Conservation (phyloP, 164 flowering plant species). For the Dillenia turbinata region DNA sequence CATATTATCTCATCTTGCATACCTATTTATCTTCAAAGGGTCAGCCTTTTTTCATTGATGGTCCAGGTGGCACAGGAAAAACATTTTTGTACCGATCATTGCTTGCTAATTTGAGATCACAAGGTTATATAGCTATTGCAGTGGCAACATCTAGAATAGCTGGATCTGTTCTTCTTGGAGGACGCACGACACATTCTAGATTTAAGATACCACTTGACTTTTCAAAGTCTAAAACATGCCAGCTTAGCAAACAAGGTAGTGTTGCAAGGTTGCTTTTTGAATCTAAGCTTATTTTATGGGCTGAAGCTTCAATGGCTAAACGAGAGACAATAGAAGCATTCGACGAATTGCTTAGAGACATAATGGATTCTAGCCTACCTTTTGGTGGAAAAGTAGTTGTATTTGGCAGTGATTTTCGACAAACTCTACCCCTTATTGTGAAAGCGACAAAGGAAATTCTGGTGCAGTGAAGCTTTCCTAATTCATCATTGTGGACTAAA, state of each 20-base stretch:
- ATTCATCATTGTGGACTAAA: not conserved
- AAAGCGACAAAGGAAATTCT: not conserved
- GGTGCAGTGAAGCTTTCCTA: not conserved
- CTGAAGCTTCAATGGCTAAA: constrained; percentile 13
- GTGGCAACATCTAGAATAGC: constrained; percentile 8
- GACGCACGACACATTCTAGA: constrained; percentile 19
- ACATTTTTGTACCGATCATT: constrained; percentile 10
- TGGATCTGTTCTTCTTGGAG: constrained; percentile 7
- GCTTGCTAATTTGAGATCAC: not conserved
- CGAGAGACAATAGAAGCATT: constrained; percentile 4
- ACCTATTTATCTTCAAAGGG: not conserved
- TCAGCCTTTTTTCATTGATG: constrained; percentile 10
- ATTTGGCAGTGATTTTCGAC: constrained; percentile 13
- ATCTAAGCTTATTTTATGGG: constrained; percentile 9
- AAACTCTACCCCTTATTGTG: constrained; percentile 2
- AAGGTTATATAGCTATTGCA: constrained; percentile 3
- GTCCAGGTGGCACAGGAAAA: constrained; percentile 13
- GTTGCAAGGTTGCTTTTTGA: not conserved
- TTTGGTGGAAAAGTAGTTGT: constrained; percentile 17
- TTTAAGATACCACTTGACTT: constrained; percentile 14
- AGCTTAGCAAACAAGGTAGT: constrained; percentile 5
- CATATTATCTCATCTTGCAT: not conserved
- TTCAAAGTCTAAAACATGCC: not conserved
- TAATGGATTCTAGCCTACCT: not conserved
- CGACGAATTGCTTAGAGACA: constrained; percentile 8